Conservation (phyloP, 2,329 filamentous ascomycete species). For the Fusarium chuoi region DNA sequence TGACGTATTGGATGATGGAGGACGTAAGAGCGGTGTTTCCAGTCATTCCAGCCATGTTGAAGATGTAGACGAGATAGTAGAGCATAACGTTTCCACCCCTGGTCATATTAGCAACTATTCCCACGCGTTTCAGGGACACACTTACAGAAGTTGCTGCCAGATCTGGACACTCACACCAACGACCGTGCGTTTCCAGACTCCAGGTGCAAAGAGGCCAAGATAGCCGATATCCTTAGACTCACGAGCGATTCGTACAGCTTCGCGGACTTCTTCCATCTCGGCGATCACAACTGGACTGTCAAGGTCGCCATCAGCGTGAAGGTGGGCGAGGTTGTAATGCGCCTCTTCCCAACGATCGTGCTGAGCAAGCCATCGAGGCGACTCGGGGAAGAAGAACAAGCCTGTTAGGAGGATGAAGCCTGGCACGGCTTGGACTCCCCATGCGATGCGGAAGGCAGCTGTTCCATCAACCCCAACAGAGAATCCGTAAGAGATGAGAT, state of each 20-base stretch:
- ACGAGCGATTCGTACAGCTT: constrained; percentile 51
- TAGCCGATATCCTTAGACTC: constrained; percentile 53
- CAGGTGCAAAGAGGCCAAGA: constrained; percentile 57
- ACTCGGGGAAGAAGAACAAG: constrained; percentile 69
- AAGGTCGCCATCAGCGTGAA: constrained; percentile 66
- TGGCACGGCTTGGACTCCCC: constrained; percentile 72
- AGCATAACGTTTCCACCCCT: constrained; percentile 64
- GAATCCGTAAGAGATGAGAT: constrained; percentile 73
- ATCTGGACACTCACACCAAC: constrained; percentile 63
- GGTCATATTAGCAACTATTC: neutral
- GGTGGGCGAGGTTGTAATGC: constrained; percentile 61
- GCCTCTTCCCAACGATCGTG: constrained; percentile 69
- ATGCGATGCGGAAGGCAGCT: constrained; percentile 70
- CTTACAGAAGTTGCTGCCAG: constrained; percentile 61
- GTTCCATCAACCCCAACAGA: constrained; percentile 63
- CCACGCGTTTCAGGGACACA: fast-evolving
- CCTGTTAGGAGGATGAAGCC: constrained; percentile 67
- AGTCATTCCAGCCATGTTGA: constrained; percentile 67
- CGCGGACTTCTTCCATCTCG: constrained; percentile 65
- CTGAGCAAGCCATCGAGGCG: constrained; percentile 71
- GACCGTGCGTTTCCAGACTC: constrained; percentile 62
- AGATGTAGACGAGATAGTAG: constrained; percentile 72
- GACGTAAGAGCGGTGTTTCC: constrained; percentile 56
- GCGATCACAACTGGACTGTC: constrained; percentile 65
- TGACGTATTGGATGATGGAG: constrained; percentile 65